Evolutionary conservation across 2,329 filamentous ascomycete genomes (phyloP).

Genomic region (Venturiaceae sp.): DNA sequence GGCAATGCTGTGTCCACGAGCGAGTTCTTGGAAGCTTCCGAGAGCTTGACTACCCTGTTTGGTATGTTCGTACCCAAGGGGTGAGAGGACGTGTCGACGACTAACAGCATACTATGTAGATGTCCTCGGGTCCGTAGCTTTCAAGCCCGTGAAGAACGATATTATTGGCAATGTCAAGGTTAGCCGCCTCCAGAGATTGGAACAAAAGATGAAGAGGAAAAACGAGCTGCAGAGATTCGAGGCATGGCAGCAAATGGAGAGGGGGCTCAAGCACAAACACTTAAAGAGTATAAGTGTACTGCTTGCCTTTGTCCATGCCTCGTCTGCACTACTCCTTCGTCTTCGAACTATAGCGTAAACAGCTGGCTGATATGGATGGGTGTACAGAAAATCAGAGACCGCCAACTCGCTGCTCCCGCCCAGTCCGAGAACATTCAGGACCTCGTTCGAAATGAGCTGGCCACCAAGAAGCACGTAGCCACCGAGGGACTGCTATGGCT

Average conservation of each 20-base stretch:
- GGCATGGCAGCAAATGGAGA: background rate
- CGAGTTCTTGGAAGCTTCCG: conserved; percentile 84
- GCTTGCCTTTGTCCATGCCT: background rate
- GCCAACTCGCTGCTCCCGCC: conserved; percentile 65
- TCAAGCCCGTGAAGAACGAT: conserved; percentile 84
- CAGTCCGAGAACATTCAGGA: conserved; percentile 80
- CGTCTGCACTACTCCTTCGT: background rate
- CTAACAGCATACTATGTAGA: conserved; percentile 32
- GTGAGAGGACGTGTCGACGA: too few relatives aligned
- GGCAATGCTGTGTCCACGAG: conserved; percentile 71
- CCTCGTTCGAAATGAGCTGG: conserved; percentile 78
- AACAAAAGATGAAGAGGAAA: background rate
- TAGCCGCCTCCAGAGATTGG: background rate
- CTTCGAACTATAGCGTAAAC: background rate
- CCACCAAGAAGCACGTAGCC: conserved; percentile 78
- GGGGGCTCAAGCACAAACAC: background rate
- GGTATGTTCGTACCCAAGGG: conserved; percentile 30
- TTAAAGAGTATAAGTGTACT: background rate
- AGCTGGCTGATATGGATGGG: background rate
- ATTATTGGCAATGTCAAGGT: conserved; percentile 89
- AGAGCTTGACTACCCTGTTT: conserved; percentile 79
- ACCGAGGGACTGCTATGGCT: conserved; percentile 90
- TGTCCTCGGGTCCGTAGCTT: conserved; percentile 59
- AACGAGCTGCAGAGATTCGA: background rate
- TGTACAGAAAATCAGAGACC: conserved; percentile 79